These are phyloP conservation scores for Persicaria maculosa DNA, from an alignment of 148 eudicot genomes.

Conservation along the genomic window DNA sequence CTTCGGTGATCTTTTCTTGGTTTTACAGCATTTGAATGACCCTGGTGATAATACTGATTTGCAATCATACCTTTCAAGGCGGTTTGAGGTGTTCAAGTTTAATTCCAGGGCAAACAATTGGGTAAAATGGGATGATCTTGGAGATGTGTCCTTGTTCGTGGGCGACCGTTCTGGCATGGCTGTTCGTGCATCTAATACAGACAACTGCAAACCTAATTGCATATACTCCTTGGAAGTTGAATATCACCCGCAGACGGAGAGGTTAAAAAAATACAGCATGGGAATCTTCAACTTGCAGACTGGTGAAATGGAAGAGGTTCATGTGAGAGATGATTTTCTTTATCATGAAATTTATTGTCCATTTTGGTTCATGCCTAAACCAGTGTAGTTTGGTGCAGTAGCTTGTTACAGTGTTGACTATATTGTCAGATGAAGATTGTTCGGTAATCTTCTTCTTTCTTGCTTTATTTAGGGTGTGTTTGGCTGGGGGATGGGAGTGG, in stretches of 20 bases:
- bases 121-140: conserved; percentile 1
- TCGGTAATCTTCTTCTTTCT: no score
- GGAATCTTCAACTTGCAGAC: neutral
- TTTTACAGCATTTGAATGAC: neutral
- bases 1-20: neutral
- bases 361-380: conserved; percentile 9
- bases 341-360: neutral
- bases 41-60: no score
- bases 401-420: no score
- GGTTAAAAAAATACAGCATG: neutral
- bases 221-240: neutral
- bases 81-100: conserved; percentile 6
- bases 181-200: neutral
- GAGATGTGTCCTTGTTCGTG: conserved; percentile 8
- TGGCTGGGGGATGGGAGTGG: no score
- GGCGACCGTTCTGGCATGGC: conserved; percentile 3
- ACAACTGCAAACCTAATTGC: neutral
- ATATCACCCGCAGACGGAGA: no score
- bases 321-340: neutral
- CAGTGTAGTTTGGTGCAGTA: neutral
- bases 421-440: no score
- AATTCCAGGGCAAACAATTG: neutral
- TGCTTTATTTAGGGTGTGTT: no score
- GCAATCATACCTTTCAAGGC: neutral
- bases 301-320: neutral